A percentile compares a stretch with the other conserved stretches of the same genome.
Conservation (phyloP, 208 protist genomes). For the Lotmaria passim region DNA sequence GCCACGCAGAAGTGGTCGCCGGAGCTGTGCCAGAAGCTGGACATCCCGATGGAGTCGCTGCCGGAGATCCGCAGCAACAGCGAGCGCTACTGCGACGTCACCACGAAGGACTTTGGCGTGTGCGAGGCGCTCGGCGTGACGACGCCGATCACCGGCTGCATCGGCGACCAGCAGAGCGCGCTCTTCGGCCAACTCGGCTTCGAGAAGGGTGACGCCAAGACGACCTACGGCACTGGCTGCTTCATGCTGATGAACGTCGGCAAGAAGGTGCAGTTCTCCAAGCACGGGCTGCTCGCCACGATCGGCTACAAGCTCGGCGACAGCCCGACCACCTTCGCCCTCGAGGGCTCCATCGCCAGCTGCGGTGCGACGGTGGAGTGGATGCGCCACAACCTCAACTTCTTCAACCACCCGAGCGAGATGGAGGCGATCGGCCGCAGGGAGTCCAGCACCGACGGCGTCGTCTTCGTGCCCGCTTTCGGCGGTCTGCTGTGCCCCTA, state of each 20-base stretch:
- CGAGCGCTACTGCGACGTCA: slow-evolving; percentile 59
- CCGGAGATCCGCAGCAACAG: slow-evolving; percentile 93
- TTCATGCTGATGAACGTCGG: slow-evolving; percentile 98
- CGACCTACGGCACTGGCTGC: slow-evolving; percentile 98
- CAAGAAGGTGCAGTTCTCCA: slow-evolving; percentile 70
- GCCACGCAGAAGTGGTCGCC: slow-evolving; percentile 92
- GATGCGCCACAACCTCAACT: slow-evolving; percentile 92
- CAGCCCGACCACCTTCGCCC: slow-evolving; percentile 59
- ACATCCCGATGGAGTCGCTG: slow-evolving; percentile 86
- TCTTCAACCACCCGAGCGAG: slow-evolving; percentile 76
- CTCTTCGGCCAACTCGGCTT: slow-evolving; percentile 96
- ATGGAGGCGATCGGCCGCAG: slow-evolving; percentile 58
- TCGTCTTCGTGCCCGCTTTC: slow-evolving; percentile 98
- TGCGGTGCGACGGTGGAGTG: slow-evolving; percentile 94
- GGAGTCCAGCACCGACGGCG: slow-evolving; percentile 69
- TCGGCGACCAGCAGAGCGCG: slow-evolving; percentile 98
- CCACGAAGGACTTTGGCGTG: slow-evolving; percentile 42
- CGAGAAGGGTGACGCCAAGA: slow-evolving; percentile 91
- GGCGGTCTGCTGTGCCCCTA: slow-evolving; percentile 97
- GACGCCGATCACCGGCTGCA: slow-evolving; percentile 76
- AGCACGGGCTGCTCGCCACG: slow-evolving; percentile 96
- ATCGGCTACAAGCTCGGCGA: slow-evolving; percentile 93
- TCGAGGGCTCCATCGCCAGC: slow-evolving; percentile 93
- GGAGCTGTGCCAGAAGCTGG: slow-evolving; percentile 71
- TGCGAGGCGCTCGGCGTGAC: slow-evolving; percentile 29